Conservation (phyloP, 169 alveolate species). For the Sarcocystis neurona region DNA sequence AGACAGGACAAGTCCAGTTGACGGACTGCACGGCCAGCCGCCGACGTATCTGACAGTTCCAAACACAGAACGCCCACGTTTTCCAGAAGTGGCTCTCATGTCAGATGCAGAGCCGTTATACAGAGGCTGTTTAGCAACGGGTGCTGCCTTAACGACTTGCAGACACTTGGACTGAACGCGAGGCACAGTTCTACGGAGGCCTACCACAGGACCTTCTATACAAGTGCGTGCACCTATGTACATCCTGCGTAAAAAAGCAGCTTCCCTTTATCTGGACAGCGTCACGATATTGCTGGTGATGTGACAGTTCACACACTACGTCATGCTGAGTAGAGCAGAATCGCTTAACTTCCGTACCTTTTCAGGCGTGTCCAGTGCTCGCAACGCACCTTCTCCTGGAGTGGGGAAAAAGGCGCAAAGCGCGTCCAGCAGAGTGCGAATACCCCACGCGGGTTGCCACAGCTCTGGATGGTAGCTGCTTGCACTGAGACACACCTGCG, state of each 20-base stretch:
- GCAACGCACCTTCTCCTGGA: slow-evolving; percentile 75
- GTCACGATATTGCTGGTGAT: neutral
- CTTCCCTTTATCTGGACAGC: neutral
- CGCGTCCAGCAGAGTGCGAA: slow-evolving; percentile 88
- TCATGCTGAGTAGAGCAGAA: neutral
- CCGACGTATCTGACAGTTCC: slow-evolving; percentile 52
- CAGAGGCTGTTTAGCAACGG: no score
- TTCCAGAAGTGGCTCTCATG: no score
- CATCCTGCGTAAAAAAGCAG: neutral
- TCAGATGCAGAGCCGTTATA: no score
- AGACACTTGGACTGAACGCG: no score
- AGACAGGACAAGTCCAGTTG: slow-evolving; percentile 64
- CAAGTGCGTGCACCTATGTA: neutral
- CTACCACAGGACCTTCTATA: neutral
- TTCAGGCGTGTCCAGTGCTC: slow-evolving; percentile 61
- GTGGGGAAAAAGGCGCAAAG: slow-evolving; percentile 87
- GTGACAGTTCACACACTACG: neutral
- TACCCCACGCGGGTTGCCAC: slow-evolving; percentile 95
- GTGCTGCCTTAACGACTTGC: no score
- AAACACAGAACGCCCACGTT: no score
- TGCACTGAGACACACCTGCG: slow-evolving; percentile 84
- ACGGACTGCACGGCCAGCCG: slow-evolving; percentile 65
- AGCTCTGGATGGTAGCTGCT: slow-evolving; percentile 88
- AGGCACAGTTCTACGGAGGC: neutral
- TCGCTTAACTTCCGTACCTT: slow-evolving; percentile 35